Base-by-base conservation (phyloP, 345 rosid species). In the Camelina neglecta region DNA sequence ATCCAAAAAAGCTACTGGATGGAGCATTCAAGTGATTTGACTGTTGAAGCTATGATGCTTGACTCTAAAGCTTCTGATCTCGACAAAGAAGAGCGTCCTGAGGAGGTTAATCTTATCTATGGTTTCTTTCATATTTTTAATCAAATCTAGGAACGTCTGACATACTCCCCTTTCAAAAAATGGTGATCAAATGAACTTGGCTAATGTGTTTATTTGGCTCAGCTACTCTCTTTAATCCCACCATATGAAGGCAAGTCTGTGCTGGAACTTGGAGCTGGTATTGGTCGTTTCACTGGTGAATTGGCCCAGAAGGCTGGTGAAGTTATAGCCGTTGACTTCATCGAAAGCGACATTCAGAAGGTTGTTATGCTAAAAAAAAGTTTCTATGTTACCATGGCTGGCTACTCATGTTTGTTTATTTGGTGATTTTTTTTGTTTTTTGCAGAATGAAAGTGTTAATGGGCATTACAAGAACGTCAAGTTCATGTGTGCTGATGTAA, bases 211-310 rank as follows among this genome's bases (percentile, higher is more conserved):
- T 7, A 5, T 77, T 65, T 29, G 55, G 2, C 7, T 0, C 72
- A 94, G 97, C 84, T 95, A 48, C 96, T 92, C 50, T 86, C 97
- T 76, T 75, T 89, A 24, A 90, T 95, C 65, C 98, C 99, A 71
- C 66, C 86, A 1, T 92, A 82, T 18, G 93, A 89, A 50, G 97
- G 94, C 3, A 95, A 95, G 72, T 35, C 89, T 10, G 86, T 95
- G 38, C 68, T 95, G 82, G 99, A 95, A 69, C 84, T 92, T 60
- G 99, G 99, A 77, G 97, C 97, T 70, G 99, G 97, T 11, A 90
- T 89, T 23, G 98, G 98, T 65, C 90, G 98, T 42, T 92, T 95
- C 80, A 95, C 97, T 47, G 89, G 93, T 49, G 94, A 90, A 61
- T 72, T 95, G 57, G 99, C 97, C 59, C 76, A 82, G 82, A 90